A percentile compares a stretch with the other conserved stretches of the same genome.
phyloP scores from a whole-genome alignment of 805 yeast species.

The Barnettozyma salicaria region DNA sequence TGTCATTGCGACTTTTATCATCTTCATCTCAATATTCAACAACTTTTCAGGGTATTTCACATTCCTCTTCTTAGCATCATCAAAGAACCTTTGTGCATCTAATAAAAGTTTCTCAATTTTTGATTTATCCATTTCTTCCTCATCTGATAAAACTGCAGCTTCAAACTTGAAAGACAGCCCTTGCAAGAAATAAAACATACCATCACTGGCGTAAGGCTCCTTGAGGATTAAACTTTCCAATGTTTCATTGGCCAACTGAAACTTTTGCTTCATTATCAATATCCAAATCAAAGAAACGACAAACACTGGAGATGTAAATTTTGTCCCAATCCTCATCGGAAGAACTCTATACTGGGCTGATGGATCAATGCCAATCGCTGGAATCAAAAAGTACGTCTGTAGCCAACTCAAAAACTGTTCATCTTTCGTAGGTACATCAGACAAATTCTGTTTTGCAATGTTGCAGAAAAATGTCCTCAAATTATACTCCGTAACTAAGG shows the following conservation, averaged over 20 bases:
- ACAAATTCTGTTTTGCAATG: background rate
- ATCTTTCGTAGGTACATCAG: conserved; percentile 15
- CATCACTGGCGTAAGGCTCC: conserved; percentile 21
- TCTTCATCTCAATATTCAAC: conserved; percentile 12
- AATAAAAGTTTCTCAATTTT: conserved; percentile 13
- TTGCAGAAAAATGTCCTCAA: conserved; percentile 8
- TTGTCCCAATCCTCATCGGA: conserved; percentile 16
- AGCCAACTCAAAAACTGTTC: conserved; percentile 24
- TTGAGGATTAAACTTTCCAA: conserved; percentile 13
- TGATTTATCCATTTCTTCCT: conserved; percentile 4
- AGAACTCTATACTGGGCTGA: background rate
- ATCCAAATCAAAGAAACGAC: conserved; percentile 19
- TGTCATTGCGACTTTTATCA: conserved; percentile 11
- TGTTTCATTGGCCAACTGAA: conserved; percentile 16
- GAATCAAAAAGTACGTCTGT: conserved; percentile 9
- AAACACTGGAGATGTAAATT: conserved; percentile 11
- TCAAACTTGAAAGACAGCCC: conserved; percentile 23
- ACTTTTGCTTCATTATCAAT: conserved; percentile 17
- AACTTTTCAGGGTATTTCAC: conserved; percentile 18
- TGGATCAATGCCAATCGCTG: background rate
- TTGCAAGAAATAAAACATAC: conserved; percentile 21
- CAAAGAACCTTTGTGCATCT: conserved; percentile 12
- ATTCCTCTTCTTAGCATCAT: conserved; percentile 13
- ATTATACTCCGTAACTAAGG: conserved; percentile 8
- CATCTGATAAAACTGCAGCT: conserved; percentile 10